phyloP scores from a whole-genome alignment of 768 basidiomycete species.

The Peribolospora kevripleyi region DNA sequence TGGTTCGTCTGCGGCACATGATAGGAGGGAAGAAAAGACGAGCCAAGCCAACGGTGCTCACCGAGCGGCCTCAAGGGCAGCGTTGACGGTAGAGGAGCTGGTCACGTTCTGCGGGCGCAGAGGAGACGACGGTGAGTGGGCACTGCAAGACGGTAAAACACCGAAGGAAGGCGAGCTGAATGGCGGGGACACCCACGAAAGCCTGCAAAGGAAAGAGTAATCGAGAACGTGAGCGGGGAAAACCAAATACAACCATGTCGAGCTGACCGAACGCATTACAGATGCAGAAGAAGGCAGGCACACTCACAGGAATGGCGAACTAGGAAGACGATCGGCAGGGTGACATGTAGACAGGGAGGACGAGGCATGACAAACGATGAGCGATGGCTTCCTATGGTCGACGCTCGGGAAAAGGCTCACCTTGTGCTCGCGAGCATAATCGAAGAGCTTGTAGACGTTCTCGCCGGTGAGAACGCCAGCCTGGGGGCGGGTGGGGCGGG shows the following conservation, averaged over 20 bases:
- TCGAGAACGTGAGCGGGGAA: neutral
- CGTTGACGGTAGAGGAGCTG: slow-evolving; percentile 83
- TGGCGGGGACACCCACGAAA: slow-evolving; percentile 20
- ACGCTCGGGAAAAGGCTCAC: slow-evolving; percentile 24
- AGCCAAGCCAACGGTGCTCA: slow-evolving; percentile 15
- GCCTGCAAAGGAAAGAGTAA: slow-evolving; percentile 12
- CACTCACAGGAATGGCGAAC: slow-evolving; percentile 26
- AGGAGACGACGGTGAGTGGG: neutral
- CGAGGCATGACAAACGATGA: no score
- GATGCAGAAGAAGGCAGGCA: neutral
- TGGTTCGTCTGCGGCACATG: neutral
- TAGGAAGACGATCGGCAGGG: slow-evolving; percentile 2
- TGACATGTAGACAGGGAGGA: no score
- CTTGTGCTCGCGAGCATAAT: slow-evolving; percentile 72
- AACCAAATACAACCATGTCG: neutral
- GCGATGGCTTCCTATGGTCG: no score
- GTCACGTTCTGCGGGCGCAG: slow-evolving; percentile 52
- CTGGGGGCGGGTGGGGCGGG: slow-evolving; percentile 22
- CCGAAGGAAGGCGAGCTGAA: slow-evolving; percentile 1
- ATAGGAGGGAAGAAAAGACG: neutral
- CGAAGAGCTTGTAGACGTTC: slow-evolving; percentile 79
- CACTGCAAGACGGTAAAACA: slow-evolving; percentile 2
- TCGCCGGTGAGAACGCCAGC: slow-evolving; percentile 88
- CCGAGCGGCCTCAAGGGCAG: slow-evolving; percentile 87
- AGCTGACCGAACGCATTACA: neutral